Conservation (phyloP, 176 grass and related monocot species). For the Oryza officinalis region DNA sequence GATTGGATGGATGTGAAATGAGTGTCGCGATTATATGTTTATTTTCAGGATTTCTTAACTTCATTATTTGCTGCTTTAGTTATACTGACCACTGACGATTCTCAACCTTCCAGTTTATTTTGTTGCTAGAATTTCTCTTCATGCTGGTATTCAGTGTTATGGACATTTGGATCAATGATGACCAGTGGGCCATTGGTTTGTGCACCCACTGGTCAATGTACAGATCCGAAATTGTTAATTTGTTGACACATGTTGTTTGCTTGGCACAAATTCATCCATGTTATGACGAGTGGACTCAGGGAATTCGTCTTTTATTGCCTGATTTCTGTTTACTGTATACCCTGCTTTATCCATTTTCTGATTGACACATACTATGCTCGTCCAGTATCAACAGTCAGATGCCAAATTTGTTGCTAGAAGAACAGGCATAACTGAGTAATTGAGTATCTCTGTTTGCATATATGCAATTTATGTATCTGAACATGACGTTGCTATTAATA, state of each 20-base stretch:
- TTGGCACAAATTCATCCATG: not conserved
- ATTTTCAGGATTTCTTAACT: not conserved
- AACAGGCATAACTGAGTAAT: not conserved
- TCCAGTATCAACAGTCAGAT: not conserved
- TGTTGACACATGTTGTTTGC: not conserved
- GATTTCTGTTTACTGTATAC: not conserved
- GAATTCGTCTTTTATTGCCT: not conserved
- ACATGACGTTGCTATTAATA: not conserved
- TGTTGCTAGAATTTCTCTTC: not conserved
- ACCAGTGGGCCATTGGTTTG: not conserved
- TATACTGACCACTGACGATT: not conserved
- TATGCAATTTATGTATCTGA: not conserved
- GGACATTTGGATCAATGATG: not conserved
- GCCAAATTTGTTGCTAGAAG: not conserved
- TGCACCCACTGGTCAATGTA: not conserved
- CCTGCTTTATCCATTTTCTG: constrained; percentile 12
- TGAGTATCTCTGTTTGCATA: not conserved
- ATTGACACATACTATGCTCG: not conserved
- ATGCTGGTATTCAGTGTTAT: not conserved
- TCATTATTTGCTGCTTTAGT: not conserved
- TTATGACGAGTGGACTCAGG: not conserved
- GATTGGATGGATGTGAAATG: not conserved
- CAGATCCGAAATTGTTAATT: not conserved
- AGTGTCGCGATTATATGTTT: too few species aligned
- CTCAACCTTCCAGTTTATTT: not conserved